Evolutionary conservation across 345 rosid genomes (phyloP), one percentile per base, ranked within the genome.

Genomic region (Hibiscus trionum): DNA sequence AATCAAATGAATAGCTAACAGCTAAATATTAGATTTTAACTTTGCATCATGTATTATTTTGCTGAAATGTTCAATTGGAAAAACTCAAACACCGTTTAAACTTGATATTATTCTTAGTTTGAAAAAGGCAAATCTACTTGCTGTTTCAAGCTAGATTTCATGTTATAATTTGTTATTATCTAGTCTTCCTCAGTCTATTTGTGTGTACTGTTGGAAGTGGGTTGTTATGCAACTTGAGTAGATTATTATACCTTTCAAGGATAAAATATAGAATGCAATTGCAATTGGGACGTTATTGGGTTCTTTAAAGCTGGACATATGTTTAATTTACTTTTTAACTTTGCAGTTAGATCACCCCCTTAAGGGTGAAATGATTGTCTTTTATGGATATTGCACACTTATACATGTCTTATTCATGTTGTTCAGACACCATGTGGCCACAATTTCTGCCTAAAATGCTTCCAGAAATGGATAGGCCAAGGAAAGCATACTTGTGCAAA

Each of bases 351-450:
- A 62, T 17, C 15, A 14, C n/a, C 17, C 26, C 49, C 26, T n/a
- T 4, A 4, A 35, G 24, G 65, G 26, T 62, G 67, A n/a, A 62
- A 35, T 35, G 47, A 4, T 37, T 62, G 4, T 49, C 26, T 9
- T 39, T 44, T 9, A 2, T 39, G 31, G 2, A 5, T 11, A 27
- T 37, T 15, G 46, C 33, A 39, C 29, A 24, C 47, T 68, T 11
- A 77, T 62, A 37, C 26, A 29, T 71, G 0, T 50, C 68, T 70
- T 37, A 12, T 66, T 73, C 75, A 2, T 73, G 57, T 49, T 68
- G 61, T 71, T 19, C 88, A 89, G 92, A 85, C 87, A 14, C 88
- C 90, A 5, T 90, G 92, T 62, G 95, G 89, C 2, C 95, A 87
- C 78, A 87, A 87, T 66, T 90, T 85, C 69, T 87, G 92, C 78